Base-by-base conservation (phyloP, 371 early-diverging fungal genomes). In the Chytridium lagenaria region DNA sequence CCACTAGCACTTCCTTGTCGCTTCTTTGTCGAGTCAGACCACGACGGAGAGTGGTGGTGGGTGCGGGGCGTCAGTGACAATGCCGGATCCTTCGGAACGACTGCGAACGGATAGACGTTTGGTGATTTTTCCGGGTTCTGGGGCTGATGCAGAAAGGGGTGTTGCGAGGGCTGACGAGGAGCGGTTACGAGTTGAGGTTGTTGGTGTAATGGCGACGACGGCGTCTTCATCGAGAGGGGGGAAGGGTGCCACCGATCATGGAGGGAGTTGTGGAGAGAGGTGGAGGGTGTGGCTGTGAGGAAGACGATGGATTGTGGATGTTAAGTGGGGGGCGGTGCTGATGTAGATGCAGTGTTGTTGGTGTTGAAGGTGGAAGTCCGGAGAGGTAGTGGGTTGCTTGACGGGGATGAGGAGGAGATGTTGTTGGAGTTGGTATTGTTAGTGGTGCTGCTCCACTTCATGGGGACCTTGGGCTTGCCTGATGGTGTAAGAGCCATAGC, bases 1-100 rank as follows among this genome's bases (percentile, higher is more conserved):
- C 87, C 37, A 86, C 78, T 12, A 82, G 57, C 10, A 85, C 84
- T 40, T 82, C 82, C 67, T 77, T 73, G 33, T 78, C 80, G 0
- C 71, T 73, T 37, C 59, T 50, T 44, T 78, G 72, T 33, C 75
- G 50, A 38, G 44, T n/a, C 66, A 66, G 19, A 3, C 66, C 44
- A 3, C 44, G 5, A 2, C 44, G 2, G 2, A 38, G 15, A 26
- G 26, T 40, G 19, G 16, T 40, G 15, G 34, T 37, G n/a, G n/a
- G n/a, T n/a, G n/a, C n/a, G n/a, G n/a, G n/a, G n/a, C n/a, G 2
- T 34, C 61, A 10, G 61, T 37, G 26, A 37, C 7, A 26, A 7
- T 52, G 36, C 19, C 36, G 7, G 61, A 61, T 23, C 61, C 61
- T 23, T 61, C 61, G 23, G 34, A 33, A 3, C 66, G 66, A 33